Evolutionary conservation across 2,329 filamentous ascomycete species (phyloP).

Genomic region (Aspergillus tanneri): DNA sequence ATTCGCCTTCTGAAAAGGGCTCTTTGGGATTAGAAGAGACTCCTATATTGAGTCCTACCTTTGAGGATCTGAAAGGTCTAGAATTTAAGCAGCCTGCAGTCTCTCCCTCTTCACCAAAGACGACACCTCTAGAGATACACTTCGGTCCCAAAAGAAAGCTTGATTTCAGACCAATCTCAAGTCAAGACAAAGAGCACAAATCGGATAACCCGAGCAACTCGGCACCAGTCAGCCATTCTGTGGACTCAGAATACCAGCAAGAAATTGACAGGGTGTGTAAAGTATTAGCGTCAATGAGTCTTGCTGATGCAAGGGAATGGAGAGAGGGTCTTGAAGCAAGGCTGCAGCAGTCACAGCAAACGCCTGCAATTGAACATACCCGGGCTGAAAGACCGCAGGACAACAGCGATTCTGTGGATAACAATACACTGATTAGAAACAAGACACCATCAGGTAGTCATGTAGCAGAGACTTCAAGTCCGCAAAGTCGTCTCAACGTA

Average conservation of each 20-base stretch:
- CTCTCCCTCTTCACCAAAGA: background rate
- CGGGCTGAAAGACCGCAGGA: background rate
- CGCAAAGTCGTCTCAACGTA: background rate
- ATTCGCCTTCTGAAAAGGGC: conserved; percentile 9
- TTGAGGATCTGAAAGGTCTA: conserved; percentile 24
- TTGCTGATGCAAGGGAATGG: too few relatives aligned
- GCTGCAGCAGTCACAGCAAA: too few relatives aligned
- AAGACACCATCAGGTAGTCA: background rate
- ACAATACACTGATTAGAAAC: background rate
- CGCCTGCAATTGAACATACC: background rate
- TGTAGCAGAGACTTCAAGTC: too few relatives aligned
- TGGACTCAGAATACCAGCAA: too few relatives aligned
- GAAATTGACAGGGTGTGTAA: too few relatives aligned
- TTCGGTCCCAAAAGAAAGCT: conserved; percentile 4
- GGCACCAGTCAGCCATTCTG: too few relatives aligned
- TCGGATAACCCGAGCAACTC: too few relatives aligned
- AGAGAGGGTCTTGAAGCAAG: too few relatives aligned
- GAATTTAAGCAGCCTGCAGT: conserved; percentile 14
- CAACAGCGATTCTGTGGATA: background rate
- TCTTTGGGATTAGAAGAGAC: background rate
- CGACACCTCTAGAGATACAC: too few relatives aligned
- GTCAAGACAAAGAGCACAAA: background rate
- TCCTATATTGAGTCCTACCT: conserved; percentile 14
- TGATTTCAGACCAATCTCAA: background rate
- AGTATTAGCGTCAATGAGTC: too few relatives aligned